Percentiles rank a stretch among this genome's conserved stretches.
These are phyloP conservation scores for Lasiosphaeria miniovina DNA, from an alignment of 495 filamentous ascomycete genomes.

Conservation along the genomic window DNA sequence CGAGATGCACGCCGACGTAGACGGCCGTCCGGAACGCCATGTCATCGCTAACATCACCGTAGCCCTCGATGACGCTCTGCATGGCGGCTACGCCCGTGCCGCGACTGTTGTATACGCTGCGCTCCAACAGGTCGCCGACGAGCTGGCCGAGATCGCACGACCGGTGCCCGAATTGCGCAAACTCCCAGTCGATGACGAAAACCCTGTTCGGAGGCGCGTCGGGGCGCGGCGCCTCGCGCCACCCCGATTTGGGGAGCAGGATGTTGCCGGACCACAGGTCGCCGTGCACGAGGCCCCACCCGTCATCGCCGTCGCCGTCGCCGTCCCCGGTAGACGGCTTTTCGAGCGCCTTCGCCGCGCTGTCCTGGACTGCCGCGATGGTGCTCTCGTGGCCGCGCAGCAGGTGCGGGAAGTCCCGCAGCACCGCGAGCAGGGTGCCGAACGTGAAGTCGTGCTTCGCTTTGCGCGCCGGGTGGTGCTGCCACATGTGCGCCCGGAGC, in stretches of 20 bases:
- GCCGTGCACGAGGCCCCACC: slow-evolving; percentile 46
- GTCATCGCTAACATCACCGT: slow-evolving; percentile 40
- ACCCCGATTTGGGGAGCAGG: slow-evolving; percentile 4
- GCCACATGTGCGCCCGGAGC: slow-evolving; percentile 27
- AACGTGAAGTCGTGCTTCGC: slow-evolving; percentile 49
- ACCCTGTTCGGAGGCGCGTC: slow-evolving; percentile 6
- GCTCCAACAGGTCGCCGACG: slow-evolving; percentile 53
- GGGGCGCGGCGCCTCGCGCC: background rate
- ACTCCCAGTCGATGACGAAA: slow-evolving; percentile 54
- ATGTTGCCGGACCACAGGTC: slow-evolving; percentile 57
- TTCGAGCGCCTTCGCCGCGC: slow-evolving; percentile 32
- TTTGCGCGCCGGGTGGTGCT: slow-evolving; percentile 40
- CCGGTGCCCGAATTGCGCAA: slow-evolving; percentile 43
- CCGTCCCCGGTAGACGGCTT: background rate
- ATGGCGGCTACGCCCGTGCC: slow-evolving; percentile 41
- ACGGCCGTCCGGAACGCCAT: slow-evolving; percentile 50
- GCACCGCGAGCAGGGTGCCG: slow-evolving; percentile 43
- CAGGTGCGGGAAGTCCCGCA: slow-evolving; percentile 37
- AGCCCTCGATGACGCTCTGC: slow-evolving; percentile 45
- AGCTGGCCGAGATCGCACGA: slow-evolving; percentile 55
- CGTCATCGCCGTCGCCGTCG: slow-evolving; percentile 3
- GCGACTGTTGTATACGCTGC: slow-evolving; percentile 44
- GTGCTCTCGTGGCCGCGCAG: slow-evolving; percentile 16
- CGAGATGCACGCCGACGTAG: slow-evolving; percentile 52
- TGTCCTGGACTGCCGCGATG: slow-evolving; percentile 17